A percentile compares a stretch with the other conserved stretches of the same genome.
Conservation (phyloP, 1,139 yeast genomes). For the Diutina neorugosa region DNA sequence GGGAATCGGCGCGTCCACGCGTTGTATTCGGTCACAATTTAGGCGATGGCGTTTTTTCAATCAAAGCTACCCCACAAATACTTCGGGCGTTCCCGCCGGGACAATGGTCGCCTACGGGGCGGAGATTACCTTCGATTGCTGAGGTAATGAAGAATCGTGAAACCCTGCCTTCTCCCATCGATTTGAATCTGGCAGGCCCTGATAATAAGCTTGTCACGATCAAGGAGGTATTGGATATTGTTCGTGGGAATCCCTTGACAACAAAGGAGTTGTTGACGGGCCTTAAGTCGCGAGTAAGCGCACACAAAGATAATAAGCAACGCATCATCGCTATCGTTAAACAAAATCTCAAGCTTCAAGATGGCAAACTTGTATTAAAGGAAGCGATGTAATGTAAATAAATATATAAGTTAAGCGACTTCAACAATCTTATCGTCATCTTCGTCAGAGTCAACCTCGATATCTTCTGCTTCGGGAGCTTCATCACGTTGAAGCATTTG, state of each 20-base stretch:
- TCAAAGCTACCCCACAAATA: slow-evolving; percentile 52
- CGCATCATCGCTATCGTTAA: slow-evolving; percentile 59
- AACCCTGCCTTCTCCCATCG: slow-evolving; percentile 9
- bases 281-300: slow-evolving; percentile 51
- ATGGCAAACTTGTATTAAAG: slow-evolving; percentile 53
- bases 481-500: slow-evolving; percentile 91
- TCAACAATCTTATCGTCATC: slow-evolving; percentile 41
- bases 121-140: slow-evolving; percentile 10
- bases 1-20: slow-evolving; percentile 12
- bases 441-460: slow-evolving; percentile 15
- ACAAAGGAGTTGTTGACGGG: slow-evolving; percentile 53
- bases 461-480: slow-evolving; percentile 25
- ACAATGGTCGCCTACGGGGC: slow-evolving; percentile 63
- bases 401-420: slow-evolving; percentile 19
- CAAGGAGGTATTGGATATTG: slow-evolving; percentile 56
- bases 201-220: slow-evolving; percentile 41
- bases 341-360: slow-evolving; percentile 54
- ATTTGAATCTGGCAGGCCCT: background rate
- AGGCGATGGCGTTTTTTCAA: slow-evolving; percentile 54
- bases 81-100: slow-evolving; percentile 65
- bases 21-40: slow-evolving; percentile 35
- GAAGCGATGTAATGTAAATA: slow-evolving; percentile 12
- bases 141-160: slow-evolving; percentile 27
- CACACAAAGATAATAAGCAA: slow-evolving; percentile 58
- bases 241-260: slow-evolving; percentile 50